Evolutionary conservation across 805 yeast genomes (phyloP).

Genomic region (Ogataea salicorniae): DNA sequence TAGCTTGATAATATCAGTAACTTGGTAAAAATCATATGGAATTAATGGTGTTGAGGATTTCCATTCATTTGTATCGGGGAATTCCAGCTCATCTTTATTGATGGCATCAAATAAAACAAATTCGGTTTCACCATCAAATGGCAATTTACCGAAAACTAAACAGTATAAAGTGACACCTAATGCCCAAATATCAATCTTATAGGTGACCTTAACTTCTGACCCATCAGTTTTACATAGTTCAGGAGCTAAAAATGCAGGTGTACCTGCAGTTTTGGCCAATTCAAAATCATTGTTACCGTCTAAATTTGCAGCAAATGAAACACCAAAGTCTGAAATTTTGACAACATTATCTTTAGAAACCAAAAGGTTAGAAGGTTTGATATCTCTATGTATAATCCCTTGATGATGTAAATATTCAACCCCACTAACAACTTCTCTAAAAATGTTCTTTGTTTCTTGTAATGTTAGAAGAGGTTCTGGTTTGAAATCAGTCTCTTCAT

Average conservation of each 20-base stretch:
- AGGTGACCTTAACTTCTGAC: slow-evolving; percentile 51
- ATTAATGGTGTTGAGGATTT: slow-evolving; percentile 19
- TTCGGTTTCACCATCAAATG: slow-evolving; percentile 84
- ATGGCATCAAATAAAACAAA: slow-evolving; percentile 82
- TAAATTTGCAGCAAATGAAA: slow-evolving; percentile 60
- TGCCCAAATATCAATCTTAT: slow-evolving; percentile 97
- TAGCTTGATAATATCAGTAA: slow-evolving; percentile 54
- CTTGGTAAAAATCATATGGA: slow-evolving; percentile 29
- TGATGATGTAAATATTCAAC: slow-evolving; percentile 86
- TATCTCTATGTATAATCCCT: slow-evolving; percentile 91
- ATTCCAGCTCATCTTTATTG: slow-evolving; percentile 50
- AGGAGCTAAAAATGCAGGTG: slow-evolving; percentile 96
- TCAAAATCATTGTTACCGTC: slow-evolving; percentile 65
- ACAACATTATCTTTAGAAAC: slow-evolving; percentile 66
- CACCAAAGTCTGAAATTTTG: slow-evolving; percentile 96
- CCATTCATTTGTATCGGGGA: slow-evolving; percentile 43
- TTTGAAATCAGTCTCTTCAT: slow-evolving; percentile 19
- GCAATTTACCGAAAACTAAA: slow-evolving; percentile 79
- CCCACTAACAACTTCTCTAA: slow-evolving; percentile 82
- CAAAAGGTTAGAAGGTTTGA: slow-evolving; percentile 88
- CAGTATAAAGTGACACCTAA: slow-evolving; percentile 89
- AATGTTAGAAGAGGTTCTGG: slow-evolving; percentile 63
- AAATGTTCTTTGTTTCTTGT: slow-evolving; percentile 61
- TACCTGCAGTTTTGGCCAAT: slow-evolving; percentile 93
- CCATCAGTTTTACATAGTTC: slow-evolving; percentile 72